phyloP scores from a whole-genome alignment of 352 stramenopile species.

The Phytophthora tubulina region DNA sequence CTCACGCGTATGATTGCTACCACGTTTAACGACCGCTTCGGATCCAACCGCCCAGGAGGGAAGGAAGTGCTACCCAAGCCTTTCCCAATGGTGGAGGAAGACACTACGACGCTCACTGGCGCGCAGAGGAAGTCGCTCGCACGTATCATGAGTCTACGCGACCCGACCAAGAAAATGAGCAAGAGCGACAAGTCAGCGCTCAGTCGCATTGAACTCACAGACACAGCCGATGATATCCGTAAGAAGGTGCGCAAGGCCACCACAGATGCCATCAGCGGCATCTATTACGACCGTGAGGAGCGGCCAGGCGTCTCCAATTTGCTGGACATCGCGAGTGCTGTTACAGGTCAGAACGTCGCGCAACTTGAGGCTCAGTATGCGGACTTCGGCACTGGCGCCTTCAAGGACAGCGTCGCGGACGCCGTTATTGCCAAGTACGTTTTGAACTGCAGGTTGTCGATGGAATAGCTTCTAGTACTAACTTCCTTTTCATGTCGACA shows the following conservation, averaged over 20 bases:
- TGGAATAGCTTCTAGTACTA: constrained; percentile 8
- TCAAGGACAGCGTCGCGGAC: constrained; percentile 96
- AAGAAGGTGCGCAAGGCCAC: constrained; percentile 92
- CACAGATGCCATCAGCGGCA: constrained; percentile 86
- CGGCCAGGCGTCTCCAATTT: constrained; percentile 97
- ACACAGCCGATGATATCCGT: constrained; percentile 67
- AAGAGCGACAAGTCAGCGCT: constrained; percentile 94
- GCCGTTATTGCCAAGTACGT: constrained; percentile 94
- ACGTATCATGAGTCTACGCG: constrained; percentile 97
- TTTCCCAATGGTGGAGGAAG: constrained; percentile 56
- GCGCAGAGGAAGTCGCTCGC: constrained; percentile 58
- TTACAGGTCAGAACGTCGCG: constrained; percentile 80
- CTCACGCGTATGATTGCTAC: constrained; percentile 97
- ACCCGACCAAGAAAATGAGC: constrained; percentile 99
- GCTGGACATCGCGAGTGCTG: constrained; percentile 90
- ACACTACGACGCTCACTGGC: constrained; percentile 37
- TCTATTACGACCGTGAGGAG: constrained; percentile 91
- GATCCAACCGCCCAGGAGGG: constrained; percentile 24
- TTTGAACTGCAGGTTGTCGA: not conserved
- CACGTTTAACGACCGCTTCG: constrained; percentile 98
- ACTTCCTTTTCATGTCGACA: constrained; percentile 35
- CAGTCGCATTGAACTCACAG: constrained; percentile 96
- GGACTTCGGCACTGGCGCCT: constrained; percentile 83
- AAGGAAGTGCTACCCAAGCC: constrained; percentile 68
- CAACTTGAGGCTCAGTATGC: constrained; percentile 76